Percentiles rank a stretch among this genome's conserved stretches.
Evolutionary conservation across 2,329 filamentous ascomycete genomes (phyloP).

Genomic region (Cryphonectria parasitica): DNA sequence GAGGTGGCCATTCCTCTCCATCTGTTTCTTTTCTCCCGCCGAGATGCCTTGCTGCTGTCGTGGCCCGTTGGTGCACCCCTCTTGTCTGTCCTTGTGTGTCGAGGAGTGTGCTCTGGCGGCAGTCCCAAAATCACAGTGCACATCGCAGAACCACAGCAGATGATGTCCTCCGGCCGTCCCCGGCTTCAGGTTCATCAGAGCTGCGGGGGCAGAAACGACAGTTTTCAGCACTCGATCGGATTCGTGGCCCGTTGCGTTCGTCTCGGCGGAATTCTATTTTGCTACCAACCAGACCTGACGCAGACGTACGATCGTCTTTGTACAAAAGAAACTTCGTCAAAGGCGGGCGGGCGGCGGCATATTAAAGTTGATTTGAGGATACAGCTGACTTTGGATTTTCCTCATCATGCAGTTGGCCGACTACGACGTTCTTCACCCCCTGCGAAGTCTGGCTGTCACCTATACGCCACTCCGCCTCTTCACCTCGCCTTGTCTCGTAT

Average conservation of each 20-base stretch:
- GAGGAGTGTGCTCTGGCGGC: not conserved
- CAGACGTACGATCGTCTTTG: not conserved
- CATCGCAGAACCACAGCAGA: not conserved
- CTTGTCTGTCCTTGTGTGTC: slow-evolving; percentile 1
- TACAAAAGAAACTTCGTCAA: slow-evolving; percentile 12
- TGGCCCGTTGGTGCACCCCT: not conserved
- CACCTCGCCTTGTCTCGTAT: slow-evolving; percentile 28
- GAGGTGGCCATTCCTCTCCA: not conserved
- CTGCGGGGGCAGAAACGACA: too few relatives aligned
- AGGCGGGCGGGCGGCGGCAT: slow-evolving; percentile 17
- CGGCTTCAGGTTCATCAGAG: not conserved
- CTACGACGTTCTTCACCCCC: slow-evolving; percentile 29
- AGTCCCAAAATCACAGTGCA: not conserved
- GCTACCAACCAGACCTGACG: not conserved
- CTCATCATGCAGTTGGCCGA: slow-evolving; percentile 44
- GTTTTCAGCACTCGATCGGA: not conserved
- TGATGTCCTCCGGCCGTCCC: not conserved
- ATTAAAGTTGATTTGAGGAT: slow-evolving; percentile 32
- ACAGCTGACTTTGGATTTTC: slow-evolving; percentile 39
- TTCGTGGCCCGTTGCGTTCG: not conserved
- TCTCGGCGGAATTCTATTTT: not conserved
- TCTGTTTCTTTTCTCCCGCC: not conserved
- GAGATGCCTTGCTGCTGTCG: not conserved
- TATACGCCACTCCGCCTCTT: slow-evolving; percentile 26
- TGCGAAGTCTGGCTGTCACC: slow-evolving; percentile 17